Conservation (phyloP, 768 basidiomycete genomes). For the Russula abietina region DNA sequence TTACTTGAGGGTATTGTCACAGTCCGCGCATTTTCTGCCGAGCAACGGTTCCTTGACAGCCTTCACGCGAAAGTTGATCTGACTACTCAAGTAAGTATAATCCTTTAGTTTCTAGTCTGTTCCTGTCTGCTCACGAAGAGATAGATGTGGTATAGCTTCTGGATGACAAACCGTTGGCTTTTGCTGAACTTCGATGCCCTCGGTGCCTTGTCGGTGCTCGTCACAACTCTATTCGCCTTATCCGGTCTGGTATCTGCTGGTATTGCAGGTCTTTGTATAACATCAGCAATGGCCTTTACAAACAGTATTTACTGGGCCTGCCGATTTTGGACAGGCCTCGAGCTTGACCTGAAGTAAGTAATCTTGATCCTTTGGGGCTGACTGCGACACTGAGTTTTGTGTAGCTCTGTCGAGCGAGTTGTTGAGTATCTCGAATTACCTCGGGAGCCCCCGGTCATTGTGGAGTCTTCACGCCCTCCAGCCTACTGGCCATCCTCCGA, state of each 20-base stretch:
- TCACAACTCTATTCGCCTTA: constrained; percentile 73
- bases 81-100: constrained; percentile 57
- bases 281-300: constrained; percentile 63
- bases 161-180: constrained; percentile 89
- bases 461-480: constrained; percentile 70
- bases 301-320: constrained; percentile 46
- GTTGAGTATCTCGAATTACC: constrained; percentile 88
- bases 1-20: constrained; percentile 88
- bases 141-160: constrained; percentile 80
- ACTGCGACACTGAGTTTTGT: constrained; percentile 11
- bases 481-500: constrained; percentile 90
- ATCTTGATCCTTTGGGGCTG: not conserved
- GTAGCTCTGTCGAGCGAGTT: constrained; percentile 82
- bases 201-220: constrained; percentile 64
- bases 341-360: constrained; percentile 69
- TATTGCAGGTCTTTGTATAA: constrained; percentile 67
- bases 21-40: constrained; percentile 84
- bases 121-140: not conserved
- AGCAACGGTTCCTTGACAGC: constrained; percentile 67
- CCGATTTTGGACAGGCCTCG: constrained; percentile 49
- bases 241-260: constrained; percentile 54
- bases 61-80: constrained; percentile 68
- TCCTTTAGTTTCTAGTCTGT: not conserved
- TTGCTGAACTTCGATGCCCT: constrained; percentile 76
- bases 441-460: constrained; percentile 74